phyloP scores from a whole-genome alignment of 1,284 basidiomycete genomes.

The Ceratobasidium sp. region DNA sequence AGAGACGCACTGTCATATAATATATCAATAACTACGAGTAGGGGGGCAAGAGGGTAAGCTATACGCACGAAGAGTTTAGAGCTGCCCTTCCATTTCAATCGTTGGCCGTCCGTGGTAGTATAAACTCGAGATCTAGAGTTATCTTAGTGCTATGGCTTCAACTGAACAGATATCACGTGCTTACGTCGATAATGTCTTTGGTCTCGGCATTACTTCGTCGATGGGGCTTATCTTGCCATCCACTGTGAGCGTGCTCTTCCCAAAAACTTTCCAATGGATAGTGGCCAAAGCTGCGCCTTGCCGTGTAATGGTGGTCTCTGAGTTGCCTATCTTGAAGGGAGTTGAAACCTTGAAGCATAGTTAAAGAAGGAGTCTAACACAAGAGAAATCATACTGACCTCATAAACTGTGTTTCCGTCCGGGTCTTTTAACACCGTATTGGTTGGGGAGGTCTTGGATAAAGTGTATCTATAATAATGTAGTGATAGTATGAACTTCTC shows the following conservation, averaged over 20 bases:
- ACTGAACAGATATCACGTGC: background rate
- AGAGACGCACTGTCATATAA: slow-evolving; percentile 5
- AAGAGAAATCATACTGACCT: background rate
- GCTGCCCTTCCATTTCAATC: slow-evolving; percentile 23
- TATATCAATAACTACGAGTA: too few relatives aligned
- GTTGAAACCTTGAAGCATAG: slow-evolving; percentile 10
- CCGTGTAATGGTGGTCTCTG: slow-evolving; percentile 18
- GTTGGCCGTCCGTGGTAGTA: slow-evolving; percentile 7
- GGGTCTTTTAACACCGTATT: slow-evolving; percentile 22
- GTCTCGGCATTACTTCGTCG: slow-evolving; percentile 15
- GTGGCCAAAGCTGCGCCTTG: slow-evolving; percentile 11
- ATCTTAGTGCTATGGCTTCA: background rate
- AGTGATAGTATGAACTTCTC: too few relatives aligned
- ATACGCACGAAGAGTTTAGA: slow-evolving; percentile 8
- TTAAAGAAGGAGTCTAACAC: too few relatives aligned
- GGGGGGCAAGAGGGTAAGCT: background rate
- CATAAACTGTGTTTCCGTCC: slow-evolving; percentile 4
- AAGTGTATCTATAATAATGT: slow-evolving; percentile 21
- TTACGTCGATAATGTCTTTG: slow-evolving; percentile 8
- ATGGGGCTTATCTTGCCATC: slow-evolving; percentile 7
- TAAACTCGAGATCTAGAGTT: slow-evolving; percentile 9
- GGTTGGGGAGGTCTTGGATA: slow-evolving; percentile 22
- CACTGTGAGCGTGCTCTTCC: slow-evolving; percentile 15
- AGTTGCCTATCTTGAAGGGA: slow-evolving; percentile 9
- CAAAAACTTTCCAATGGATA: slow-evolving; percentile 22